Evolutionary conservation across 495 filamentous ascomycete species (phyloP).

Genomic region (Mytilinidion resinicola): DNA sequence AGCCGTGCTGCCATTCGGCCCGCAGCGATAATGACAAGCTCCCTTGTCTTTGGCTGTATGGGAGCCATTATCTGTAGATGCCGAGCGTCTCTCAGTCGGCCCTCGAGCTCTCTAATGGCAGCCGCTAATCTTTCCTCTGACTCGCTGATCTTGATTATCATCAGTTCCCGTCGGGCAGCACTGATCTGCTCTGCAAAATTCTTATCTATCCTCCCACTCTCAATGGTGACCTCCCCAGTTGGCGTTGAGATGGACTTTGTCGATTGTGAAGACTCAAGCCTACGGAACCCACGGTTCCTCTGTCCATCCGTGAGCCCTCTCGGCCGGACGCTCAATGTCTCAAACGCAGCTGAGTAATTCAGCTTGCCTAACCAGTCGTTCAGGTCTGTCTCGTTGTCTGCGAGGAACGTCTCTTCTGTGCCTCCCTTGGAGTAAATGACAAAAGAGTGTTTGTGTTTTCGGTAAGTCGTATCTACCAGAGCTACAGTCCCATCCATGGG

Average conservation of each 20-base stretch:
- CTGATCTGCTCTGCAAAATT: slow-evolving; percentile 80
- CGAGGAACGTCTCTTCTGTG: slow-evolving; percentile 84
- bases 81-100: slow-evolving; percentile 80
- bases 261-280: slow-evolving; percentile 49
- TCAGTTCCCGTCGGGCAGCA: slow-evolving; percentile 69
- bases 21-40: slow-evolving; percentile 77
- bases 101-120: slow-evolving; percentile 71
- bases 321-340: slow-evolving; percentile 85
- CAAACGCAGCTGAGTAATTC: slow-evolving; percentile 92
- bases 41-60: slow-evolving; percentile 77
- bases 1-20: slow-evolving; percentile 81
- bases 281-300: slow-evolving; percentile 62
- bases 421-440: slow-evolving; percentile 75
- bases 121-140: slow-evolving; percentile 70
- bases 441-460: slow-evolving; percentile 94
- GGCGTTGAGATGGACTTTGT: slow-evolving; percentile 56
- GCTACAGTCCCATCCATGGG: slow-evolving; percentile 89
- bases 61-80: slow-evolving; percentile 86
- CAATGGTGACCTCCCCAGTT: slow-evolving; percentile 61
- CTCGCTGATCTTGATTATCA: slow-evolving; percentile 75
- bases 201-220: slow-evolving; percentile 63
- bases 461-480: slow-evolving; percentile 77
- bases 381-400: slow-evolving; percentile 81
- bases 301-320: slow-evolving; percentile 84
- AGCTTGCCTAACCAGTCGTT: slow-evolving; percentile 96